Conservation (phyloP, 768 basidiomycete genomes). For the Russula earlei region DNA sequence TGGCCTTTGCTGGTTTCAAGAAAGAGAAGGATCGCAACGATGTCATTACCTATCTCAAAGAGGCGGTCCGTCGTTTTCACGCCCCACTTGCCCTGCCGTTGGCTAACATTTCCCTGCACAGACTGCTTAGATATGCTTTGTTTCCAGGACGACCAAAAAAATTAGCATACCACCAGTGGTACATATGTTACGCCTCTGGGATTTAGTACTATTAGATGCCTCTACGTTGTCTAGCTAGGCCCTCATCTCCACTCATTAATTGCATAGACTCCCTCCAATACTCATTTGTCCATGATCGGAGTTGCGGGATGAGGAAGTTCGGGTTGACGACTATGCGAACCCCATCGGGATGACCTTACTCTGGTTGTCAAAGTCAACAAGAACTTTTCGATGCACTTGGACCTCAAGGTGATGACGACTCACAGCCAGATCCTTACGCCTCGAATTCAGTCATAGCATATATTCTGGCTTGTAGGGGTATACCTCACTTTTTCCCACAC, state of each 20-base stretch:
- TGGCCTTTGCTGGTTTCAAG: slow-evolving; percentile 98
- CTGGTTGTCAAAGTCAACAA: slow-evolving; percentile 44
- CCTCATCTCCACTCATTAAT: slow-evolving; percentile 7
- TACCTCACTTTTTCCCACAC: slow-evolving; percentile 22
- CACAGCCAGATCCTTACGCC: slow-evolving; percentile 71
- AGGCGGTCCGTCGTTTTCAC: slow-evolving; percentile 40
- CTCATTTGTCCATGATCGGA: not conserved
- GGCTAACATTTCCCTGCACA: slow-evolving; percentile 8
- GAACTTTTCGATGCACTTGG: slow-evolving; percentile 56
- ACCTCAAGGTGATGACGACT: slow-evolving; percentile 43
- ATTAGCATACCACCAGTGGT: slow-evolving; percentile 7
- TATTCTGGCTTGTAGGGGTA: slow-evolving; percentile 84
- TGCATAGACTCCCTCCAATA: not conserved
- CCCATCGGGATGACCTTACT: too few relatives aligned
- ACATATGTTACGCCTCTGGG: slow-evolving; percentile 22
- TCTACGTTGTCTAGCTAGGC: slow-evolving; percentile 3
- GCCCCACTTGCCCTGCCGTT: not conserved
- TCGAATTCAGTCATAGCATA: slow-evolving; percentile 63
- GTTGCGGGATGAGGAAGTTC: not conserved
- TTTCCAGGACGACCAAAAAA: slow-evolving; percentile 14
- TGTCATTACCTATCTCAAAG: slow-evolving; percentile 78
- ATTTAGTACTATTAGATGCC: slow-evolving; percentile 32
- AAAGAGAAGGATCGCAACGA: slow-evolving; percentile 97
- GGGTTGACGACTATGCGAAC: not conserved
- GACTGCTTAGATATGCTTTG: slow-evolving; percentile 22